Percentiles rank a stretch among this genome's conserved stretches.
Conservation (phyloP, 805 yeast species). For the Kodamaea kakaduensis region DNA sequence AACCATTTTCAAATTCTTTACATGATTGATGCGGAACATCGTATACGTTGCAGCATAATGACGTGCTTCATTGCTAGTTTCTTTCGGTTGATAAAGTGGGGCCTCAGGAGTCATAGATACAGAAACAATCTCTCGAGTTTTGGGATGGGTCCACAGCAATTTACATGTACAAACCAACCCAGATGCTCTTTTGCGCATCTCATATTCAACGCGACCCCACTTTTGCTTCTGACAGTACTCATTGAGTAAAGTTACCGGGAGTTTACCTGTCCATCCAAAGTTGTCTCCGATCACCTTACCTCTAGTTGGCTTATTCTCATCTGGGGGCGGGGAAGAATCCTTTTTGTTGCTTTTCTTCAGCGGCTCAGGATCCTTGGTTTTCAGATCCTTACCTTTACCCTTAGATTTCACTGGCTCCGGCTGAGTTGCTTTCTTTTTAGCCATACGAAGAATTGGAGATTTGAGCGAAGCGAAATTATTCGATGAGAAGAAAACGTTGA, state of each 20-base stretch:
- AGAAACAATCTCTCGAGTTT: slow-evolving; percentile 62
- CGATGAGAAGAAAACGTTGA: not conserved
- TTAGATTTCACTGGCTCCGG: slow-evolving; percentile 3
- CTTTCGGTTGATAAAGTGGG: slow-evolving; percentile 58
- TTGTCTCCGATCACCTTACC: slow-evolving; percentile 49
- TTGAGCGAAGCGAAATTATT: no score
- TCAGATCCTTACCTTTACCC: slow-evolving; percentile 1
- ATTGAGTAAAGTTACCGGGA: slow-evolving; percentile 80
- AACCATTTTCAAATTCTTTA: slow-evolving; percentile 81
- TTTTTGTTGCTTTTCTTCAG: slow-evolving; percentile 3
- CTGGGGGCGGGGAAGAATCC: not conserved
- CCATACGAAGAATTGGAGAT: slow-evolving; percentile 5
- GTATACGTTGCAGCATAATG: slow-evolving; percentile 90
- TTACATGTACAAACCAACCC: slow-evolving; percentile 49
- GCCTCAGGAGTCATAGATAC: slow-evolving; percentile 52
- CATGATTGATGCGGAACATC: slow-evolving; percentile 70
- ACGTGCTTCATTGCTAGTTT: slow-evolving; percentile 84
- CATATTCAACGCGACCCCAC: slow-evolving; percentile 85
- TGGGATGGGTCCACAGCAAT: slow-evolving; percentile 73
- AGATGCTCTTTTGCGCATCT: slow-evolving; percentile 44
- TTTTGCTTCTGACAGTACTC: slow-evolving; percentile 84
- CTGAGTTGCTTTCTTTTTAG: slow-evolving; percentile 6
- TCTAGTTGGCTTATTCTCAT: slow-evolving; percentile 8
- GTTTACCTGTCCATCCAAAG: slow-evolving; percentile 90
- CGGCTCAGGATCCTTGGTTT: not conserved